Evolutionary conservation across 495 filamentous ascomycete genomes (phyloP).

Genomic region (Pseudomonodictys pantanalensis): DNA sequence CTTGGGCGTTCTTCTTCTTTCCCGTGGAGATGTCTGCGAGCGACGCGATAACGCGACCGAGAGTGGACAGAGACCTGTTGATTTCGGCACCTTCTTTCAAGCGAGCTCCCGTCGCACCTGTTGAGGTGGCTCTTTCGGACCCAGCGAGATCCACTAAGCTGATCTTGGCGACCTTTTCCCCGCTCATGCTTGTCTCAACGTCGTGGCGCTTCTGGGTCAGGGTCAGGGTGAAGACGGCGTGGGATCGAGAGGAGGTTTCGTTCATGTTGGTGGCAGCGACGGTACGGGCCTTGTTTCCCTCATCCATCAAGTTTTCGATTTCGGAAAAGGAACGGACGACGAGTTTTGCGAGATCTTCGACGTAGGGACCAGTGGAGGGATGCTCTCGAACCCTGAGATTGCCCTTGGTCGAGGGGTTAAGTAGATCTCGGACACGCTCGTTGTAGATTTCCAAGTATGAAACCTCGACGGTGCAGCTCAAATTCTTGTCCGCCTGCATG

Average conservation of each 20-base stretch:
- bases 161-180: slow-evolving; percentile 97
- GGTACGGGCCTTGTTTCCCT: slow-evolving; percentile 97
- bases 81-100: slow-evolving; percentile 99
- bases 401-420: slow-evolving; percentile 94
- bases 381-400: slow-evolving; percentile 97
- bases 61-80: slow-evolving; percentile 91
- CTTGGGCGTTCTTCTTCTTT: slow-evolving; percentile 76
- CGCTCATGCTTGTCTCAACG: slow-evolving; percentile 88
- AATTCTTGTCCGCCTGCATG: slow-evolving; percentile 66
- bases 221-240: slow-evolving; percentile 96
- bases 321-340: slow-evolving; percentile 96
- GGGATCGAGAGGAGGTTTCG: slow-evolving; percentile 95
- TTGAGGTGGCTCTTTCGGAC: slow-evolving; percentile 93
- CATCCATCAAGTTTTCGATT: slow-evolving; percentile 97
- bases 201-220: slow-evolving; percentile 93
- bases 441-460: slow-evolving; percentile 99
- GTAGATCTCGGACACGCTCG: slow-evolving; percentile 90
- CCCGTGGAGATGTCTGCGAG: slow-evolving; percentile 85
- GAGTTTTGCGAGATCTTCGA: slow-evolving; percentile 94
- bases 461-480: slow-evolving; percentile 91
- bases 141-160: slow-evolving; percentile 97
- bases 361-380: slow-evolving; percentile 94
- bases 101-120: slow-evolving; percentile 90
- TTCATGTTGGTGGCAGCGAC: slow-evolving; percentile 99
- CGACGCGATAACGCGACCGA: slow-evolving; percentile 97